A percentile compares a stretch with the other conserved stretches of the same genome.
phyloP scores from a whole-genome alignment of 768 basidiomycete genomes.

The Rossbeevera mucosa region DNA sequence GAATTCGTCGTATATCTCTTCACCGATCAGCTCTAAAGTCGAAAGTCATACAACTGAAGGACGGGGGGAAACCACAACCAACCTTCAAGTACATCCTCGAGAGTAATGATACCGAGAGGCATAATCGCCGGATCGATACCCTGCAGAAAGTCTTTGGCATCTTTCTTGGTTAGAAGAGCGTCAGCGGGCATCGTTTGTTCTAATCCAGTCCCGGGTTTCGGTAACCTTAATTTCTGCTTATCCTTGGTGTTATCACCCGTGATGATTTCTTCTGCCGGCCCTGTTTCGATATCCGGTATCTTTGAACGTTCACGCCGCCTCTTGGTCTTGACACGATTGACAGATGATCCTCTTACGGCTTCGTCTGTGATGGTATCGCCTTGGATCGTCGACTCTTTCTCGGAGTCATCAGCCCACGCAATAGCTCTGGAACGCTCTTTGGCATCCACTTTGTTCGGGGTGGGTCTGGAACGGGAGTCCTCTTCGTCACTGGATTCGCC shows the following conservation, averaged over 20 bases:
- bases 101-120: slow-evolving; percentile 87
- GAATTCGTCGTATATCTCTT: slow-evolving; percentile 91
- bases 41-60: neutral
- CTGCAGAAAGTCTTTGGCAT: slow-evolving; percentile 81
- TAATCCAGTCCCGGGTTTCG: slow-evolving; percentile 38
- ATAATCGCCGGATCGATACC: slow-evolving; percentile 76
- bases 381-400: slow-evolving; percentile 29
- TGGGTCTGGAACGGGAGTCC: slow-evolving; percentile 23
- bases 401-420: slow-evolving; percentile 33
- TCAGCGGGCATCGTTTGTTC: slow-evolving; percentile 90
- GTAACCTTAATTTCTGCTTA: slow-evolving; percentile 27
- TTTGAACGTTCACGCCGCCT: slow-evolving; percentile 9
- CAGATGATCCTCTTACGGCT: slow-evolving; percentile 13
- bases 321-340: slow-evolving; percentile 14
- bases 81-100: slow-evolving; percentile 93
- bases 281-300: slow-evolving; percentile 24
- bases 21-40: slow-evolving; percentile 77
- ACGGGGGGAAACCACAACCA: slow-evolving; percentile 1
- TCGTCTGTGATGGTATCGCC: slow-evolving; percentile 21
- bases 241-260: slow-evolving; percentile 16
- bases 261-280: slow-evolving; percentile 12
- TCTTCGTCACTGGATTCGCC: slow-evolving; percentile 44
- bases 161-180: slow-evolving; percentile 71
- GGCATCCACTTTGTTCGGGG: slow-evolving; percentile 11
- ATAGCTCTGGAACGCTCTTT: slow-evolving; percentile 26